A percentile compares a stretch with the other conserved stretches of the same genome.
Evolutionary conservation across 345 rosid genomes (phyloP).

Genomic region (Populus ilicifolia): DNA sequence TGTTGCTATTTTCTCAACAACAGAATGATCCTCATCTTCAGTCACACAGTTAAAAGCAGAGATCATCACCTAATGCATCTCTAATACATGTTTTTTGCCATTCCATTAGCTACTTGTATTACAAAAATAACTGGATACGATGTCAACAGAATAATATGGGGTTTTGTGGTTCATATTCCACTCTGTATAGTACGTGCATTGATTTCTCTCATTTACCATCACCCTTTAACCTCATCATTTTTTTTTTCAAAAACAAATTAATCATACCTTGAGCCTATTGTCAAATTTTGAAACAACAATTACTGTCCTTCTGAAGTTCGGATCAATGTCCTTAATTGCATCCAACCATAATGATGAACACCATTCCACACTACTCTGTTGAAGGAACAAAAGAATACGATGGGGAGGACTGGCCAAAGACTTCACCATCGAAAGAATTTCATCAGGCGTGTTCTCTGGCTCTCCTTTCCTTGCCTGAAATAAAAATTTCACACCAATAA

Average conservation of each 20-base stretch:
- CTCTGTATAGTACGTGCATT: neutral
- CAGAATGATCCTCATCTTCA: neutral
- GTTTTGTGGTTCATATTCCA: neutral
- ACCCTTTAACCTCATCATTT: neutral
- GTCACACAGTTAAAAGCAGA: neutral
- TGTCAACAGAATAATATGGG: neutral
- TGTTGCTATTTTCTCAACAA: neutral
- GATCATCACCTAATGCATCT: neutral
- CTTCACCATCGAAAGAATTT: conserved; percentile 90
- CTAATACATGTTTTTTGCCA: neutral
- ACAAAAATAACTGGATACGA: neutral
- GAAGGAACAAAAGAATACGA: conserved; percentile 83
- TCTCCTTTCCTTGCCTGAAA: conserved; percentile 94
- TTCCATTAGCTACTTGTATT: neutral
- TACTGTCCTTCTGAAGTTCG: conserved; percentile 69
- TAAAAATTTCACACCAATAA: neutral
- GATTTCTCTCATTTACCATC: neutral
- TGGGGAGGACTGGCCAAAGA: conserved; percentile 92
- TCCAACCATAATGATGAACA: conserved; percentile 97
- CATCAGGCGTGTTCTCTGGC: conserved; percentile 89
- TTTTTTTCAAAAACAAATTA: neutral
- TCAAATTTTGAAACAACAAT: conserved; percentile 96
- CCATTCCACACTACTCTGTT: conserved; percentile 99
- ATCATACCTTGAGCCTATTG: conserved; percentile 84
- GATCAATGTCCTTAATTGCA: conserved; percentile 86